Evolutionary conservation across 768 basidiomycete species (phyloP).

Genomic region (Ramaria rubella): DNA sequence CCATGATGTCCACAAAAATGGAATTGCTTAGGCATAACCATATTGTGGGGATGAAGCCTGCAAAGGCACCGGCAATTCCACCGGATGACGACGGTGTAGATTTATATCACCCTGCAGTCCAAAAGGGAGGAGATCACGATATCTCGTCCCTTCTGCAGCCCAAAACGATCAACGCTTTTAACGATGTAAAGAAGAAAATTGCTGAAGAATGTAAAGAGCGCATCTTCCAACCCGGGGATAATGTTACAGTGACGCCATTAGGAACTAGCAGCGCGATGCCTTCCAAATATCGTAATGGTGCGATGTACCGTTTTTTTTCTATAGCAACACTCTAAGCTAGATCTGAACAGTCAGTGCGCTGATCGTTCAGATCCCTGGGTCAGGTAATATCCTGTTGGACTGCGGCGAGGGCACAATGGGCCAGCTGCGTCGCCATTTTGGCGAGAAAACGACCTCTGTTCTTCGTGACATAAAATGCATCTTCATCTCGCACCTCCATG

Average conservation of each 20-base stretch:
- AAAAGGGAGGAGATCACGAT: slow-evolving; percentile 2
- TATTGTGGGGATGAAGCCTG: slow-evolving; percentile 42
- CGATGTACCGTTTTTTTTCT: slow-evolving; percentile 13
- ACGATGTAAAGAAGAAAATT: slow-evolving; percentile 29
- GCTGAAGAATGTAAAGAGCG: slow-evolving; percentile 24
- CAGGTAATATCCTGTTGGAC: slow-evolving; percentile 77
- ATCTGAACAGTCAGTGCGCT: slow-evolving; percentile 60
- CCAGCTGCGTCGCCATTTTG: slow-evolving; percentile 75
- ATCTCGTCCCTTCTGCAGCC: background rate
- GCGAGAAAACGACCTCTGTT: slow-evolving; percentile 38
- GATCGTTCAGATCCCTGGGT: slow-evolving; percentile 64
- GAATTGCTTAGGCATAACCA: slow-evolving; percentile 37
- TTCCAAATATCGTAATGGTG: slow-evolving; percentile 83
- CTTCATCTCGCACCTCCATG: slow-evolving; percentile 87
- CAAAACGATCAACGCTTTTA: slow-evolving; percentile 12
- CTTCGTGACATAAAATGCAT: slow-evolving; percentile 71
- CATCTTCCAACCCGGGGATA: slow-evolving; percentile 39
- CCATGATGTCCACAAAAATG: background rate
- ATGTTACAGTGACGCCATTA: slow-evolving; percentile 66
- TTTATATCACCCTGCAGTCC: slow-evolving; percentile 26
- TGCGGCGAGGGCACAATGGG: slow-evolving; percentile 91
- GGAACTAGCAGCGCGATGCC: slow-evolving; percentile 89
- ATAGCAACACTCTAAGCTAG: background rate
- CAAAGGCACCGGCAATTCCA: slow-evolving; percentile 34
- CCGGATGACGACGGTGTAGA: slow-evolving; percentile 22